Percentiles rank a stretch among this genome's conserved stretches.
Evolutionary conservation across 1,139 yeast species (phyloP).

Genomic region (Magnusiomyces sp.): DNA sequence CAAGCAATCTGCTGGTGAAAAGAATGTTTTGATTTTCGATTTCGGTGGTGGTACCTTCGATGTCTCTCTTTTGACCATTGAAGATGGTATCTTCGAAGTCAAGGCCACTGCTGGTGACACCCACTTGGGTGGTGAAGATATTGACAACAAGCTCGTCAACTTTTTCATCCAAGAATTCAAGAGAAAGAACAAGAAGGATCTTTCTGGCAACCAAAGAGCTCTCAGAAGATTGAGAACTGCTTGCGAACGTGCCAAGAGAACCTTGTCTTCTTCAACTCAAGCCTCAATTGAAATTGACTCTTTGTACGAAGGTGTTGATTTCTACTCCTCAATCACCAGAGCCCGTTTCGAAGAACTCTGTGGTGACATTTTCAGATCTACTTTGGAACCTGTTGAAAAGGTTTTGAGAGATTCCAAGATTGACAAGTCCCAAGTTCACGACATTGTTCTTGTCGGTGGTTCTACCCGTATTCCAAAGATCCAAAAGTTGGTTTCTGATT

Average conservation of each 20-base stretch:
- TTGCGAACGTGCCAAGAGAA: conserved; percentile 99
- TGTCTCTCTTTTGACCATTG: conserved; percentile 92
- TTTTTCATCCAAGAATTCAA: conserved; percentile 93
- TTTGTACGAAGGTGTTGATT: conserved; percentile 91
- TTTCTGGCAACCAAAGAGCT: conserved; percentile 89
- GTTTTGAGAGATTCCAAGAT: conserved; percentile 94
- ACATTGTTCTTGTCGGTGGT: conserved; percentile 98
- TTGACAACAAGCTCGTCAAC: conserved; percentile 92
- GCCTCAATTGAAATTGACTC: conserved; percentile 97
- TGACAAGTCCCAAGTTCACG: conserved; percentile 82
- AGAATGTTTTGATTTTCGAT: conserved; percentile 84
- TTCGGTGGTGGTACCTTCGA: conserved; percentile 99
- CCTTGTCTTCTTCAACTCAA: conserved; percentile 93
- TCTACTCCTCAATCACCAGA: conserved; percentile 94
- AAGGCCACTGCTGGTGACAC: conserved; percentile 99
- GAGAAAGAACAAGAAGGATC: conserved; percentile 92
- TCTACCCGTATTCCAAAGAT: conserved; percentile 99
- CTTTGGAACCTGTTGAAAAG: conserved; percentile 96
- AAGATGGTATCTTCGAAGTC: conserved; percentile 98
- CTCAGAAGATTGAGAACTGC: conserved; percentile 98
- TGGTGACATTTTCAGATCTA: conserved; percentile 91
- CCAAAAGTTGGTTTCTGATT: conserved; percentile 94
- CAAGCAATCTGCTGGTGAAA: conserved; percentile 82
- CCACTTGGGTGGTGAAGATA: conserved; percentile 99
- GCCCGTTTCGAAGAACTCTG: conserved; percentile 98